phyloP scores from a whole-genome alignment of 805 yeast genomes.

The Yamadazyma sp. region DNA sequence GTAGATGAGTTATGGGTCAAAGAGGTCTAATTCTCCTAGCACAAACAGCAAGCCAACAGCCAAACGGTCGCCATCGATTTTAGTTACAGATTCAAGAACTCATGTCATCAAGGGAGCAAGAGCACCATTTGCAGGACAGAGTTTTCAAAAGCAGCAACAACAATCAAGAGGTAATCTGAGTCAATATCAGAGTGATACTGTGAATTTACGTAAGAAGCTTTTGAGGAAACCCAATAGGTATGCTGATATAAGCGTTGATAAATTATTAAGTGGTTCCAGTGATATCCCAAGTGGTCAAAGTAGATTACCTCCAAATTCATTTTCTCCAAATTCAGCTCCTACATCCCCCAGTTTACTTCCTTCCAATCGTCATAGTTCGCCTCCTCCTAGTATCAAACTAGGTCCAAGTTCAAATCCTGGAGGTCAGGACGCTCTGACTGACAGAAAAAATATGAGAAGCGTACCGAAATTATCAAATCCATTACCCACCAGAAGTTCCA shows the following conservation, averaged over 20 bases:
- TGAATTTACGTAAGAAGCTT: slow-evolving; percentile 24
- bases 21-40: slow-evolving; percentile 5
- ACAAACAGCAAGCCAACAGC: slow-evolving; percentile 49
- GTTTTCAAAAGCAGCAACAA: slow-evolving; percentile 37
- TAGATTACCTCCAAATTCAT: slow-evolving; percentile 33
- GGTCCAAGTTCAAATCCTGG: too few species aligned
- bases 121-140: slow-evolving; percentile 80
- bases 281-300: slow-evolving; percentile 85
- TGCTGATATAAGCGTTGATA: slow-evolving; percentile 78
- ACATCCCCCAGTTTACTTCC: slow-evolving; percentile 13
- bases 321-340: slow-evolving; percentile 4
- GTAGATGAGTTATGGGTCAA: slow-evolving; percentile 3
- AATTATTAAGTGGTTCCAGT: slow-evolving; percentile 70
- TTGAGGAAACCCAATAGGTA: slow-evolving; percentile 43
- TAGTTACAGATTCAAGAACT: slow-evolving; percentile 85
- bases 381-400: slow-evolving; percentile 24
- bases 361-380: slow-evolving; percentile 7
- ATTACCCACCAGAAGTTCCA: slow-evolving; percentile 74
- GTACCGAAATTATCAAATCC: slow-evolving; percentile 52
- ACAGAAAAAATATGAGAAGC: slow-evolving; percentile 41
- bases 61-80: slow-evolving; percentile 86
- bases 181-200: not conserved
- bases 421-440: slow-evolving; percentile 2
- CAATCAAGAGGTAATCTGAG: slow-evolving; percentile 11
- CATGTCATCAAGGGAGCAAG: slow-evolving; percentile 47